These are phyloP conservation scores for Stagonosporopsis vannaccii DNA, from an alignment of 2,329 filamentous ascomycete species.

Conservation along the genomic window DNA sequence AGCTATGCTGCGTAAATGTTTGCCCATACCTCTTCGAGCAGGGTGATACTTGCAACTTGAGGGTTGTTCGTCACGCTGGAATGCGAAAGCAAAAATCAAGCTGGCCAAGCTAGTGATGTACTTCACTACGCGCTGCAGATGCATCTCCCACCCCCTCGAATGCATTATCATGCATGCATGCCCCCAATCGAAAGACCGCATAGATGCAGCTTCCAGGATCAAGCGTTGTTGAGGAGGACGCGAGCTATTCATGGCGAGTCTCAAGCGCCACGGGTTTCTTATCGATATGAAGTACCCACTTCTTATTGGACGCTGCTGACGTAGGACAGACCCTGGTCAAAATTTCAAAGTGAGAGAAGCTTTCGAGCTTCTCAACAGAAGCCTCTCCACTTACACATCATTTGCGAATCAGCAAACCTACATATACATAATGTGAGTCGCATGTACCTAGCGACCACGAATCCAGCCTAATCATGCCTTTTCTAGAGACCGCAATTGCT, in stretches of 20 bases:
- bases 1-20: not conserved
- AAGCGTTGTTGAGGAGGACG: constrained; percentile 7
- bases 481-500: constrained; percentile 21
- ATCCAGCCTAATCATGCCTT: constrained; percentile 23
- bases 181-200: not conserved
- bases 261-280: not conserved
- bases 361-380: constrained; percentile 16
- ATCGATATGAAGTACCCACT: constrained; percentile 14
- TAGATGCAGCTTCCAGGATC: constrained; percentile 6
- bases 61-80: not conserved
- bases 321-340: constrained; percentile 14
- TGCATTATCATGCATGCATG: not conserved
- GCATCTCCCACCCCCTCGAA: not conserved
- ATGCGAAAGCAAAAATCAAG: not conserved
- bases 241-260: not conserved
- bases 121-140: not conserved
- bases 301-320: constrained; percentile 16
- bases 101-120: not conserved
- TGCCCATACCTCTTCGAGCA: not conserved
- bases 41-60: not conserved
- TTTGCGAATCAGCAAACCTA: constrained; percentile 8
- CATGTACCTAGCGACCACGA: not conserved
- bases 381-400: constrained; percentile 11
- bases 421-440: constrained; percentile 18
- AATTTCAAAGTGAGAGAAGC: constrained; percentile 11